These are phyloP conservation scores for Diplogelasinospora grovesii DNA, from an alignment of 495 filamentous ascomycete species.

Conservation along the genomic window DNA sequence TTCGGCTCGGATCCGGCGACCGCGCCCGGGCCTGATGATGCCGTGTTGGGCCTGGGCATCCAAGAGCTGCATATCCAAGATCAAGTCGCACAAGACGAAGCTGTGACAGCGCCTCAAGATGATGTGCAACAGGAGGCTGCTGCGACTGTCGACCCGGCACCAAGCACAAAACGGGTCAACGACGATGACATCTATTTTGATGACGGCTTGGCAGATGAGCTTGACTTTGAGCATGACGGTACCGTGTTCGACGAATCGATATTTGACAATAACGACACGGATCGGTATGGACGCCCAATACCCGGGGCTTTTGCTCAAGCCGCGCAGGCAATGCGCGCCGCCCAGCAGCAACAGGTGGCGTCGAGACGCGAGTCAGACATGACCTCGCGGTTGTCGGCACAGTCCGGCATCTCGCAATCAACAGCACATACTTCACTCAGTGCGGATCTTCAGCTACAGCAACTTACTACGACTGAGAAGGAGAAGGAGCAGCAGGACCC, in stretches of 20 bases:
- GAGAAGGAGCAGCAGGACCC: no score
- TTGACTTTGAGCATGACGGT: conserved; percentile 42
- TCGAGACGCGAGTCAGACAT: conserved; percentile 35
- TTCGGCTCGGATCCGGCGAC: conserved; percentile 1
- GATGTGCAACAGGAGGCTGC: conserved; percentile 7
- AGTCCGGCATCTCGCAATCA: conserved; percentile 35
- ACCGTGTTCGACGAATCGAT: conserved; percentile 69
- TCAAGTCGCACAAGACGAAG: background rate
- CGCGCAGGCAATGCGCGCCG: conserved; percentile 29
- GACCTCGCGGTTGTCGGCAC: conserved; percentile 28
- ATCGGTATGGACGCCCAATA: conserved; percentile 48
- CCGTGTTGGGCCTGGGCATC: conserved; percentile 27
- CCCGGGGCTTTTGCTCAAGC: conserved; percentile 41
- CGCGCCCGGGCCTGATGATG: conserved; percentile 9
- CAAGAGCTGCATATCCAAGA: conserved; percentile 20
- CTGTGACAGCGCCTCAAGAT: no score
- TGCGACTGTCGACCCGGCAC: conserved; percentile 16
- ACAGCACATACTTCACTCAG: conserved; percentile 32
- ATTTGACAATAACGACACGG: conserved; percentile 62
- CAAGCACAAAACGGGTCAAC: conserved; percentile 14
- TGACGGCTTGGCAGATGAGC: conserved; percentile 57
- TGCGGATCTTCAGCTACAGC: conserved; percentile 19
- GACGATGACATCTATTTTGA: conserved; percentile 80
- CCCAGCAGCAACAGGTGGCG: conserved; percentile 15
- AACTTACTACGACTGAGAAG: conserved; percentile 5